phyloP scores from a whole-genome alignment of 202 grass and related monocot species.

The Miscanthus sacchariflorus region DNA sequence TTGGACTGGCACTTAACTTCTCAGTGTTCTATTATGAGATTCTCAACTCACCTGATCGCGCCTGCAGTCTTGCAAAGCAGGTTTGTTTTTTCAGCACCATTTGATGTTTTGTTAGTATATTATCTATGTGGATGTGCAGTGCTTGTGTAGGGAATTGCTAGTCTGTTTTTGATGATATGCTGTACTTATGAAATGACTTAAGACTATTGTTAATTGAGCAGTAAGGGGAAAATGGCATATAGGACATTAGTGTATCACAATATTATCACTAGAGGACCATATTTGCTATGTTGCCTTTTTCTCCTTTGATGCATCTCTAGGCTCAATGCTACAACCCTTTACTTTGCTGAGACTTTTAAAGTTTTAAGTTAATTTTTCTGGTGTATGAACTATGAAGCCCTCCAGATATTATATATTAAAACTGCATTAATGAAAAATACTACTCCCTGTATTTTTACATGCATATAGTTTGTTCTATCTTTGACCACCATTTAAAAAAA shows the following conservation, averaged over 20 bases:
- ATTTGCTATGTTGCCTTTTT: neutral
- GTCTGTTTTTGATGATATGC: neutral
- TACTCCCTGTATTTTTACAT: neutral
- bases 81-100: constrained; percentile 58
- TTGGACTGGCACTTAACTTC: constrained; percentile 96
- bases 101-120: constrained; percentile 36
- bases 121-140: neutral
- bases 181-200: constrained; percentile 1
- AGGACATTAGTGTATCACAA: neutral
- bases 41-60: constrained; percentile 96
- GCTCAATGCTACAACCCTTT: neutral
- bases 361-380: neutral
- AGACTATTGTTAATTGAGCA: neutral
- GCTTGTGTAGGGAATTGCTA: neutral
- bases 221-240: neutral
- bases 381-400: neutral
- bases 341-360: neutral
- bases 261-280: neutral
- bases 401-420: neutral
- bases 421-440: neutral
- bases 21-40: constrained; percentile 99
- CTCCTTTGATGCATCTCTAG: neutral
- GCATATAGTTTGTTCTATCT: neutral
- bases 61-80: constrained; percentile 95
- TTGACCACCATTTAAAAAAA: neutral